Conservation (phyloP, 345 rosid species). For the Populus alba region DNA sequence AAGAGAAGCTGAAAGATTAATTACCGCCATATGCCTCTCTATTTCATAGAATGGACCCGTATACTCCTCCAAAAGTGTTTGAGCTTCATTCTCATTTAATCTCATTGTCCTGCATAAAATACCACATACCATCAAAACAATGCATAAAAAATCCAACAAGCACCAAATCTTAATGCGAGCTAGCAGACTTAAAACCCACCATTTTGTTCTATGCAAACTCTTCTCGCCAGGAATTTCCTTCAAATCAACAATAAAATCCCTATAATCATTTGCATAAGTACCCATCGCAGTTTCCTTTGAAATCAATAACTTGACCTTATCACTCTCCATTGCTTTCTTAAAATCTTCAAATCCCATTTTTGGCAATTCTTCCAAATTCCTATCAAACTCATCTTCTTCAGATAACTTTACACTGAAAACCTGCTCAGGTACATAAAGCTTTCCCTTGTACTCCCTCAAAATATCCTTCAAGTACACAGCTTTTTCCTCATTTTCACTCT, state of each 20-base stretch:
- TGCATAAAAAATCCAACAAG: constrained; percentile 6
- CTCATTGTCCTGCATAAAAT: constrained; percentile 61
- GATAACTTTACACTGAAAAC: constrained; percentile 64
- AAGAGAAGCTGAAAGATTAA: constrained; percentile 25
- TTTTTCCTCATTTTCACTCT: constrained; percentile 26
- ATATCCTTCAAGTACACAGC: constrained; percentile 73
- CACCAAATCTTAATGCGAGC: constrained; percentile 1
- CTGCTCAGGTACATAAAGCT: constrained; percentile 90
- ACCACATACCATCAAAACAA: background rate
- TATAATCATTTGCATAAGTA: constrained; percentile 27
- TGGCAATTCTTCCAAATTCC: constrained; percentile 58
- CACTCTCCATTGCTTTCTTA: constrained; percentile 54
- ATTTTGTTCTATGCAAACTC: constrained; percentile 82
- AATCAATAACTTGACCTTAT: constrained; percentile 67
- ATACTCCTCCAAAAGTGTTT: constrained; percentile 60
- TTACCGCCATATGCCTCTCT: constrained; percentile 71
- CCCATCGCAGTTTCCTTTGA: constrained; percentile 51
- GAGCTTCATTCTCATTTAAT: constrained; percentile 57
- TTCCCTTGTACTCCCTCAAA: constrained; percentile 74
- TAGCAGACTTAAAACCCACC: constrained; percentile 37
- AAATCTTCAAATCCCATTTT: constrained; percentile 71
- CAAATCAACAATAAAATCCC: constrained; percentile 73
- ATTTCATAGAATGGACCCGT: constrained; percentile 67
- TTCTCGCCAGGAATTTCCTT: constrained; percentile 82
- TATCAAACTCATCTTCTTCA: constrained; percentile 74